Percentiles rank a stretch among this genome's conserved stretches.
Evolutionary conservation across 2,329 filamentous ascomycete species (phyloP).

Genomic region (Arachnopeziza araneosa): DNA sequence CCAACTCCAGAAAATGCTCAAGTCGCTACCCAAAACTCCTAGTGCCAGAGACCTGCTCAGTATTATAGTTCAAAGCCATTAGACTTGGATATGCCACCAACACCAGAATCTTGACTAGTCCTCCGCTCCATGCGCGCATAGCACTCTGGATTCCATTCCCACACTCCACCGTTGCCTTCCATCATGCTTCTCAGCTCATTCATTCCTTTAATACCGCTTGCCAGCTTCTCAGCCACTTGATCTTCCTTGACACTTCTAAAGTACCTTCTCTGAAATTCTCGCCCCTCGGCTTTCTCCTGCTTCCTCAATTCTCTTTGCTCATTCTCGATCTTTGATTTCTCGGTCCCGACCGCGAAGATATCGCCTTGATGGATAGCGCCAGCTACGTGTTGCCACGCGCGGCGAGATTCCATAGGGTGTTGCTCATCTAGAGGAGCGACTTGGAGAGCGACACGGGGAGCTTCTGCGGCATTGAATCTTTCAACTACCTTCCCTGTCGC

Average conservation of each 20-base stretch:
- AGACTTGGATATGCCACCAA: conserved; percentile 11
- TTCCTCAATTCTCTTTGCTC: conserved; percentile 73
- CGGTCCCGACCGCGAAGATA: conserved; percentile 69
- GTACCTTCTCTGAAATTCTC: conserved; percentile 75
- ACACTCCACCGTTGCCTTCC: conserved; percentile 19
- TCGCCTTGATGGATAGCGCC: conserved; percentile 74
- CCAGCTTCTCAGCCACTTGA: conserved; percentile 36
- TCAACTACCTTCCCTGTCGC: conserved; percentile 48
- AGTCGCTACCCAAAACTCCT: neutral
- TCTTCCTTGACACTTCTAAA: conserved; percentile 55
- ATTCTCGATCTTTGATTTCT: conserved; percentile 88
- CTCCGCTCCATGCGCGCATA: conserved; percentile 16
- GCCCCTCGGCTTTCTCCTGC: conserved; percentile 65
- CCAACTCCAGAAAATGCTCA: neutral
- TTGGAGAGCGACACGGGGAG: conserved; percentile 58
- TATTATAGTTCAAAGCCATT: neutral
- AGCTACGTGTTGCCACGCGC: conserved; percentile 82
- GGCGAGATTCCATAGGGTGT: conserved; percentile 78
- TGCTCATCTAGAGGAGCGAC: conserved; percentile 71
- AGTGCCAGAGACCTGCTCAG: neutral
- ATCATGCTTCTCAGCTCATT: conserved; percentile 15
- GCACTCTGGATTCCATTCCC: conserved; percentile 27
- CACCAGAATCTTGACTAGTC: conserved; percentile 22
- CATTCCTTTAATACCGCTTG: conserved; percentile 30
- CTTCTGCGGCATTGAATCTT: conserved; percentile 51